A percentile compares a stretch with the other conserved stretches of the same genome.
These are phyloP conservation scores for Fistulinella prunicolor DNA, from an alignment of 768 basidiomycete genomes.

Conservation along the genomic window DNA sequence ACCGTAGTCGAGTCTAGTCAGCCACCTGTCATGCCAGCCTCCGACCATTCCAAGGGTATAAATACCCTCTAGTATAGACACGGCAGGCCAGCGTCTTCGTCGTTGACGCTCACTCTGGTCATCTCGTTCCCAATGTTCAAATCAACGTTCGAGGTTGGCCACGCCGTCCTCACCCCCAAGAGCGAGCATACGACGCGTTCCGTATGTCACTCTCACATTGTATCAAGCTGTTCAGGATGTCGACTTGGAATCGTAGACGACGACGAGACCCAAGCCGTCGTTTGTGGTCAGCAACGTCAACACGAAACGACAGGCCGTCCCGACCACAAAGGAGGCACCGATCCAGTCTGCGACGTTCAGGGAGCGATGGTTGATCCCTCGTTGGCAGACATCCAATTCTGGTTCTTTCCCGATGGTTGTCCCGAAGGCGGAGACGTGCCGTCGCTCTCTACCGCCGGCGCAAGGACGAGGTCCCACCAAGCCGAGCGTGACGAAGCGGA, in stretches of 20 bases:
- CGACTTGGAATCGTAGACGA: background rate
- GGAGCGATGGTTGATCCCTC: background rate
- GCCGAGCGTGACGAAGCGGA: too few species aligned
- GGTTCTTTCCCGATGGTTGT: too few species aligned
- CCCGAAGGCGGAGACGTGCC: background rate
- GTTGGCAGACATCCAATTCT: background rate
- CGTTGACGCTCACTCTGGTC: background rate
- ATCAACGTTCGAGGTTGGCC: background rate
- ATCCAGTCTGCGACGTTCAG: background rate
- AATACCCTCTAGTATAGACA: background rate
- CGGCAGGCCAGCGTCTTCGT: conserved; percentile 1
- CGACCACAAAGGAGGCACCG: background rate
- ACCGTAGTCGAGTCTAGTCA: background rate
- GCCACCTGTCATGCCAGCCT: background rate
- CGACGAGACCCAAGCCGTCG: background rate
- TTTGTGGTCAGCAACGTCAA: conserved; percentile 12
- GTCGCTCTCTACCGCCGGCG: background rate
- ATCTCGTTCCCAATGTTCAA: background rate
- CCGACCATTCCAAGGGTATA: too few species aligned
- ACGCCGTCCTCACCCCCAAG: background rate
- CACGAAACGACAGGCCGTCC: background rate
- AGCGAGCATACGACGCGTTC: too few species aligned
- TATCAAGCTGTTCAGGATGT: background rate
- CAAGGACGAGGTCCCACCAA: background rate
- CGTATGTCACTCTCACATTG: conserved; percentile 1